phyloP scores from a whole-genome alignment of 1,284 basidiomycete species.

The Cutaneotrichosporon daszewskae region DNA sequence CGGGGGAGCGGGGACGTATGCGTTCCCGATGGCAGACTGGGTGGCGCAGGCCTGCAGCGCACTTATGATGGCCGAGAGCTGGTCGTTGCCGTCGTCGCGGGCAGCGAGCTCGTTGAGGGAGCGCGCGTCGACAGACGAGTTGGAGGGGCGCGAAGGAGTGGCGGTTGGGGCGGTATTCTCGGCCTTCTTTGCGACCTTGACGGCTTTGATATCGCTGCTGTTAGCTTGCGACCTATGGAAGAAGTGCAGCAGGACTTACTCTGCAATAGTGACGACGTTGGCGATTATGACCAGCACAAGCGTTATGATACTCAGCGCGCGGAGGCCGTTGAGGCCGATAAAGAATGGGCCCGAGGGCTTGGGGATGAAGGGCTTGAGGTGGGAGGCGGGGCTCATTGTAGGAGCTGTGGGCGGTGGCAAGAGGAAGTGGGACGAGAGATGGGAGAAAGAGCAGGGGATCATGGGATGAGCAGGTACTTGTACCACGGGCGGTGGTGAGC shows the following conservation, averaged over 20 bases:
- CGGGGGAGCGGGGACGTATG: not conserved
- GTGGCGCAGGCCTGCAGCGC: no score
- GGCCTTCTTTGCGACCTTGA: not conserved
- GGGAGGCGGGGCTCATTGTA: slow-evolving; percentile 16
- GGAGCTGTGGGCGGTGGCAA: not conserved
- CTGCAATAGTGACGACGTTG: slow-evolving; percentile 70
- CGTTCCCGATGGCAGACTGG: not conserved
- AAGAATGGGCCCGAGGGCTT: slow-evolving; percentile 52
- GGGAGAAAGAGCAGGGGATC: not conserved
- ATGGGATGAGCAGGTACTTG: not conserved
- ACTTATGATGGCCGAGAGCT: no score
- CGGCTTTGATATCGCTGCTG: slow-evolving; percentile 51
- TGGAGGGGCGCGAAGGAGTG: no score
- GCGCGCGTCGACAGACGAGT: not conserved
- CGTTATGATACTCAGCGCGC: slow-evolving; percentile 67
- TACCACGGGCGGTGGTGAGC: no score
- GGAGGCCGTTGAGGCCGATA: slow-evolving; percentile 68
- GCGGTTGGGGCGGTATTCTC: not conserved
- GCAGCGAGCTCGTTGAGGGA: no score
- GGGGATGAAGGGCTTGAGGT: slow-evolving; percentile 30
- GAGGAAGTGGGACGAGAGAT: not conserved
- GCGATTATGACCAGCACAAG: slow-evolving; percentile 65
- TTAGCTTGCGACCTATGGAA: not conserved
- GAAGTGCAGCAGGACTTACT: slow-evolving; percentile 39
- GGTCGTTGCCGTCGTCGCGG: no score